These are phyloP conservation scores for Crithidia bombi DNA, from an alignment of 208 protist species.

Conservation along the genomic window DNA sequence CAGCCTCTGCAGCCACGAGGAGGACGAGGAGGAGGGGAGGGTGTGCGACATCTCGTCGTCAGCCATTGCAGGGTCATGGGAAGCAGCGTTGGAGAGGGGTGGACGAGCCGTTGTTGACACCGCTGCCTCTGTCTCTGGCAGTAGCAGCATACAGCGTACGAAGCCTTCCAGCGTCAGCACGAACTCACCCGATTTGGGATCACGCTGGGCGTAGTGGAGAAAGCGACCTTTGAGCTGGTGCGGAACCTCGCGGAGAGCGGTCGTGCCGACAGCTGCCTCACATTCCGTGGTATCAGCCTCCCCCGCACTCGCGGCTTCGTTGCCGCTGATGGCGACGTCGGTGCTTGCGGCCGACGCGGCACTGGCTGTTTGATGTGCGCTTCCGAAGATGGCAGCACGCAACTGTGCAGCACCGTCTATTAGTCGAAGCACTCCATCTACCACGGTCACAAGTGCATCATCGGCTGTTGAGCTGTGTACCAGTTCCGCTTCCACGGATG, in stretches of 20 bases:
- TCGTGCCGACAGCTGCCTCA: neutral
- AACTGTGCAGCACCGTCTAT: neutral
- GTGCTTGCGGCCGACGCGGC: neutral
- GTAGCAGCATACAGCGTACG: slow-evolving; percentile 52
- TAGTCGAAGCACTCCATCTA: neutral
- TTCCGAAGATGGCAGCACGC: neutral
- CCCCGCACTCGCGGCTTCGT: no score
- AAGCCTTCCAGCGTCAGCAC: slow-evolving; percentile 48
- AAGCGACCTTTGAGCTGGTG: slow-evolving; percentile 41
- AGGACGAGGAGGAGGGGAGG: neutral
- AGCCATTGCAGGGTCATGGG: neutral
- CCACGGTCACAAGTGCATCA: neutral
- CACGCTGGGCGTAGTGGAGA: slow-evolving; percentile 38
- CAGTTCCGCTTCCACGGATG: neutral
- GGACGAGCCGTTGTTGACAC: neutral
- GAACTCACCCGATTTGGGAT: slow-evolving; percentile 36
- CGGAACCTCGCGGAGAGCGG: slow-evolving; percentile 3
- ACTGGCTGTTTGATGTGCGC: neutral
- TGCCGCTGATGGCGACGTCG: neutral
- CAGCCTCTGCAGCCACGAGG: slow-evolving; percentile 19
- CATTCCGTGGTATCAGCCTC: neutral
- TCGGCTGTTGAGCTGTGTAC: neutral
- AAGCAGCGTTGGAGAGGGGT: neutral
- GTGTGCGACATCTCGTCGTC: neutral
- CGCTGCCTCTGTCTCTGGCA: slow-evolving; percentile 12